Percentiles rank a stretch among this genome's conserved stretches.
These are phyloP conservation scores for Arabidopsis suecica DNA, from an alignment of 345 rosid genomes.

Conservation along the genomic window DNA sequence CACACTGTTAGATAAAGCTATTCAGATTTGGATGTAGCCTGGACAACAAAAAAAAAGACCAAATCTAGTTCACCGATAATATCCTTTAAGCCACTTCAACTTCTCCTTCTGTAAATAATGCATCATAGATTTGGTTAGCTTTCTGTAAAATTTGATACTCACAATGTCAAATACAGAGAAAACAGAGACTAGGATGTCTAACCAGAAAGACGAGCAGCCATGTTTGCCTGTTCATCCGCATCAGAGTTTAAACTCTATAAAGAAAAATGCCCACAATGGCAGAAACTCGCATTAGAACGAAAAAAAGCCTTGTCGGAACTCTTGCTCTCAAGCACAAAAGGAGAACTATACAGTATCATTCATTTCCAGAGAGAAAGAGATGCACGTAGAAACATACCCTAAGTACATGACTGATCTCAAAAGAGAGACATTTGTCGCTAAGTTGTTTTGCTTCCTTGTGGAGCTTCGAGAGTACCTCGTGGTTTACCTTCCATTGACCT, in stretches of 20 bases:
- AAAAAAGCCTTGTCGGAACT: neutral
- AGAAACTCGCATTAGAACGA: conserved; percentile 9
- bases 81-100: conserved; percentile 53
- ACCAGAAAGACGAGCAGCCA: conserved; percentile 73
- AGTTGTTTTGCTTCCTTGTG: conserved; percentile 57
- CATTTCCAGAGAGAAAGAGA: conserved; percentile 10
- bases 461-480: conserved; percentile 54
- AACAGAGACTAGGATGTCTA: conserved; percentile 43
- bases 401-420: conserved; percentile 72
- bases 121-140: conserved; percentile 7
- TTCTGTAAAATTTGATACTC: neutral
- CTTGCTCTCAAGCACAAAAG: conserved; percentile 17
- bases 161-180: neutral
- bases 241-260: conserved; percentile 63
- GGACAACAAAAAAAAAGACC: conserved; percentile 31
- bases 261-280: conserved; percentile 29
- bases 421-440: conserved; percentile 55
- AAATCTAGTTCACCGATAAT: conserved; percentile 13
- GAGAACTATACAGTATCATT: neutral
- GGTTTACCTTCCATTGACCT: conserved; percentile 76
- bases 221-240: conserved; percentile 89
- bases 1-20: neutral
- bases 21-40: conserved; percentile 1
- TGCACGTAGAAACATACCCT: conserved; percentile 53
- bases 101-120: conserved; percentile 60